Conservation (phyloP, 2,329 filamentous ascomycete species). For the Neodidymelliopsis sp. region DNA sequence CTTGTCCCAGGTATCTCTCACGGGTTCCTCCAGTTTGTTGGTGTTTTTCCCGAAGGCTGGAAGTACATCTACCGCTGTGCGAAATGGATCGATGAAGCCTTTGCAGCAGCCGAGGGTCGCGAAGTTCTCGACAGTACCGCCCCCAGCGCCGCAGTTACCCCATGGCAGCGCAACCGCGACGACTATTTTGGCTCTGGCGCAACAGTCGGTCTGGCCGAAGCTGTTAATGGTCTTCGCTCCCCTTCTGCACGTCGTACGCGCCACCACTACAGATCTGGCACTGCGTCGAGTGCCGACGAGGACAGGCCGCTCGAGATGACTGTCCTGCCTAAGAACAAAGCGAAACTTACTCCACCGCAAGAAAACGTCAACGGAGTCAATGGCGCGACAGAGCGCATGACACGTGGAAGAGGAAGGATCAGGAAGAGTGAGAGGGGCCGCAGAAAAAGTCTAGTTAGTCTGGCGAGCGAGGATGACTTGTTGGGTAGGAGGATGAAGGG, state of each 20-base stretch:
- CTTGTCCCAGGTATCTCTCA: constrained; percentile 90
- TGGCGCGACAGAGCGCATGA: constrained; percentile 5
- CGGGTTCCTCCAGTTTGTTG: constrained; percentile 91
- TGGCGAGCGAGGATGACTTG: constrained; percentile 58
- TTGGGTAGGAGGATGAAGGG: constrained; percentile 58
- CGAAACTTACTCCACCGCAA: constrained; percentile 27
- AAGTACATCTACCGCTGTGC: constrained; percentile 81
- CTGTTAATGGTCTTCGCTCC: constrained; percentile 62
- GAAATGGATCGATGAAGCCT: constrained; percentile 82
- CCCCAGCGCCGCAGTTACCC: constrained; percentile 20
- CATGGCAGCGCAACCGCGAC: constrained; percentile 67
- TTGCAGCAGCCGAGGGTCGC: constrained; percentile 55
- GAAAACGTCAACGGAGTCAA: background rate
- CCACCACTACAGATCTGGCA: constrained; percentile 58
- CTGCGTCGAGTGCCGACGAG: constrained; percentile 77
- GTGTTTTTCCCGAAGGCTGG: constrained; percentile 89
- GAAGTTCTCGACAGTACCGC: constrained; percentile 19
- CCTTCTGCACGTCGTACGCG: constrained; percentile 39
- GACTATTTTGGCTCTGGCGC: constrained; percentile 72
- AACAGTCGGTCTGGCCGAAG: constrained; percentile 79
- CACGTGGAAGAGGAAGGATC: constrained; percentile 32
- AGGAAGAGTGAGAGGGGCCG: constrained; percentile 41
- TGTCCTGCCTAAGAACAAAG: constrained; percentile 36
- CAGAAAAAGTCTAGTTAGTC: constrained; percentile 53
- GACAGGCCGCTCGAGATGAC: constrained; percentile 84